Base-by-base conservation (phyloP, 192 early-diverging fungal genomes). In the Umbelopsis isabellina region DNA sequence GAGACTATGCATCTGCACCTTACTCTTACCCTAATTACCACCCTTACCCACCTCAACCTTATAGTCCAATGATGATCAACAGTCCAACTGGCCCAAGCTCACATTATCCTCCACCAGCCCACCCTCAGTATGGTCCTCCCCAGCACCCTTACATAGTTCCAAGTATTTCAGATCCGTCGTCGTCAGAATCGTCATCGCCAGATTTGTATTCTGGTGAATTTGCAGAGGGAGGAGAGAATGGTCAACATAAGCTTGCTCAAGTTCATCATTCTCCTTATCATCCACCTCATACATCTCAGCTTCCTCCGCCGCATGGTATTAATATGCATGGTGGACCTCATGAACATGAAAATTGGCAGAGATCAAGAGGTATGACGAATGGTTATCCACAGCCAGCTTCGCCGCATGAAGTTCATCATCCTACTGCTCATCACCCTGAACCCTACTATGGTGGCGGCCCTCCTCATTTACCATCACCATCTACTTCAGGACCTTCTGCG, bases 121-220 rank as follows among this genome's bases (percentile, higher is more conserved):
- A 68, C 16, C 69, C 73, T 20, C 69, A 73, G 33, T 66, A 67
- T 49, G 53, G 66, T 21, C 70, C 67, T 67, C 74, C 70, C 41
- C 74, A 72, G 27, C 74, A 76, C 30, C 72, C 75, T 45, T 79
- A 75, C 18, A 79, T 79, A 69, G 77, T 78, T 18, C 74, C 66
- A 15, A 67, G 67, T 10, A 75, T 80, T 44, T 61, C 67, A 12
- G 78, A 76, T 46, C 55, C 68, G 27, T 72, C 70, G 20, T 69
- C 70, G 18, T 68, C 67, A 50, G 74, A 80, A 70, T 73, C 75
- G 12, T 72, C 66, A 1, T 74, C 74, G 45, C 75, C 79, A 4
- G 75, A 80, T 58, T 46, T 76, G 21, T 76, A 75, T 46, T 61
- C 55, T 33, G 55, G 55, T 61, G 55, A 61, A 61, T 61, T 61